These are phyloP conservation scores for Paratinospora sagittata DNA, from an alignment of 164 flowering plant species.

Conservation along the genomic window DNA sequence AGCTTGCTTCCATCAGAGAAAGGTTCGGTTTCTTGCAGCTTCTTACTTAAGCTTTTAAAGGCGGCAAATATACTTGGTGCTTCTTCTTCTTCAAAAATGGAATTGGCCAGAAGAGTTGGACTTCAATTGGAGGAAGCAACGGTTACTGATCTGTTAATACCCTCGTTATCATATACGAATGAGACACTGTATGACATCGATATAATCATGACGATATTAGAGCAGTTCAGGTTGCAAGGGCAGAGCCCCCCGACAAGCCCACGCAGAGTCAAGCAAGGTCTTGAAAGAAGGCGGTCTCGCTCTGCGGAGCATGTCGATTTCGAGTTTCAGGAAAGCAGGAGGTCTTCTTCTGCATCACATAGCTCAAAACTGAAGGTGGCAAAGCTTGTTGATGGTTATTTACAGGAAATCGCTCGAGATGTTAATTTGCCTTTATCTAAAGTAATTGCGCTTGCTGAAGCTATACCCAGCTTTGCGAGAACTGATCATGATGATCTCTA, in stretches of 20 bases:
- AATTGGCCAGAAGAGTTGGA: constrained; percentile 73
- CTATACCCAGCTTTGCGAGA: constrained; percentile 83
- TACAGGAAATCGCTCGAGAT: constrained; percentile 75
- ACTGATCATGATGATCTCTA: constrained; percentile 91
- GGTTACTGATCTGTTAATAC: constrained; percentile 69
- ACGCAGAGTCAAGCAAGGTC: constrained; percentile 38
- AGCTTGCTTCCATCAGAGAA: constrained; percentile 78
- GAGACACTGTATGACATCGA: constrained; percentile 68
- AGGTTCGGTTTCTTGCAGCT: constrained; percentile 72
- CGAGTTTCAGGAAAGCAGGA: constrained; percentile 67
- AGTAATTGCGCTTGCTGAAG: constrained; percentile 61
- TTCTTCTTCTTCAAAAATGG: constrained; percentile 66
- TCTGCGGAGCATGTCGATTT: constrained; percentile 78
- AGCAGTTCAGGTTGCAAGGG: constrained; percentile 75
- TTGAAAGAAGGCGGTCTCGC: constrained; percentile 64
- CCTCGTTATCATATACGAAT: constrained; percentile 37
- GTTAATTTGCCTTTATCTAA: constrained; percentile 62
- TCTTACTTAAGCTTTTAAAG: constrained; percentile 70
- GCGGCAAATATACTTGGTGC: constrained; percentile 68
- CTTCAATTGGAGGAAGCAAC: constrained; percentile 83
- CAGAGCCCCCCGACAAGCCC: constrained; percentile 90
- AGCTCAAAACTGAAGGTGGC: constrained; percentile 83
- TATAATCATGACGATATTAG: constrained; percentile 61
- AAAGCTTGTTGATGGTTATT: constrained; percentile 77
- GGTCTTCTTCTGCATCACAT: constrained; percentile 87